Conservation (phyloP, 768 basidiomycete genomes). For the Tricholomella constricta region DNA sequence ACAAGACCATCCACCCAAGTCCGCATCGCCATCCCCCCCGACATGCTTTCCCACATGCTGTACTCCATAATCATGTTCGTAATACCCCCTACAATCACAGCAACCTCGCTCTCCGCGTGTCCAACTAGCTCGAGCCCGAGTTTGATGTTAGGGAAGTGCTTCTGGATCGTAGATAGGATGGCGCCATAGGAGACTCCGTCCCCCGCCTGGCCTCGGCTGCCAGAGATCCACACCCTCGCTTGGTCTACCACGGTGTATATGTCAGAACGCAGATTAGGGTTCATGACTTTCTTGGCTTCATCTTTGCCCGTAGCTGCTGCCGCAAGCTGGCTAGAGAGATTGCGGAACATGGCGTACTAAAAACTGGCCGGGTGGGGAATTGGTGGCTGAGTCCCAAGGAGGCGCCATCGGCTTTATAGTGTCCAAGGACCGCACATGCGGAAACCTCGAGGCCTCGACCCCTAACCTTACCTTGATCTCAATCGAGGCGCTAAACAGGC, state of each 20-base stretch:
- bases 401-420: slow-evolving; percentile 17
- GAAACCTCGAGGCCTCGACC: slow-evolving; percentile 36
- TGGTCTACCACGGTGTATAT: slow-evolving; percentile 52
- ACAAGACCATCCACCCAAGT: slow-evolving; percentile 55
- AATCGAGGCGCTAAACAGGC: slow-evolving; percentile 5
- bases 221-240: slow-evolving; percentile 46
- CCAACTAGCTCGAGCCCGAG: slow-evolving; percentile 50
- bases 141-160: slow-evolving; percentile 48
- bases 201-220: slow-evolving; percentile 47
- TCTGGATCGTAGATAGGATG: slow-evolving; percentile 46
- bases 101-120: slow-evolving; percentile 48
- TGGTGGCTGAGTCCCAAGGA: slow-evolving; percentile 1
- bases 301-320: slow-evolving; percentile 29
- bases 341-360: slow-evolving; percentile 45
- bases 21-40: slow-evolving; percentile 56
- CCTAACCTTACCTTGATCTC: slow-evolving; percentile 8
- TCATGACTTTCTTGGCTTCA: slow-evolving; percentile 45
- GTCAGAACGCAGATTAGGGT: slow-evolving; percentile 51
- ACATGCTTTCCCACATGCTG: slow-evolving; percentile 59
- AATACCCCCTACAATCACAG: slow-evolving; percentile 50
- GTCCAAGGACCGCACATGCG: slow-evolving; percentile 30
- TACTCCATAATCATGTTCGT: slow-evolving; percentile 58
- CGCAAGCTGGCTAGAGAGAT: slow-evolving; percentile 43
- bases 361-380: background rate
- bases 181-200: slow-evolving; percentile 53